Base-by-base conservation (phyloP, 495 filamentous ascomycete species). In the Durotheca rogersii region DNA sequence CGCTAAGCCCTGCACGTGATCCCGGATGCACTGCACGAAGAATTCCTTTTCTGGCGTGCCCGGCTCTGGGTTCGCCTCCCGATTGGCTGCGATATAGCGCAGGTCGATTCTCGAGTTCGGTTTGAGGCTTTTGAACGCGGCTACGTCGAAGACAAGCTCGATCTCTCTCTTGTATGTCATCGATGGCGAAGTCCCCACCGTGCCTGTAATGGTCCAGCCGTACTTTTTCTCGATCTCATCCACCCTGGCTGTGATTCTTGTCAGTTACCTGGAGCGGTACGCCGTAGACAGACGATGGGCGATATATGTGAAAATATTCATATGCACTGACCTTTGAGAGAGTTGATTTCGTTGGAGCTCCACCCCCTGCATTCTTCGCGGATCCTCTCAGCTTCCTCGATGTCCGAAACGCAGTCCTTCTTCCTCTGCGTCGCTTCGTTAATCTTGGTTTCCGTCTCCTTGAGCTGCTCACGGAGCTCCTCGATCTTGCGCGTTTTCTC, bases 281-380 rank as follows among this genome's bases (percentile, higher is more conserved):
- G 27, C 32, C 51, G 25, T 14, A 43, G 11, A 40, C 18, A 36
- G 23, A 31, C 5, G 7, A 16, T 14, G 40, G 41, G 1, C n/a
- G n/a, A n/a, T n/a, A n/a, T n/a, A n/a, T n/a, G n/a, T n/a, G n/a
- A n/a, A n/a, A 4, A 29, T 36, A 36, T 53, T 10, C 9, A 9
- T 21, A 41, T 11, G n/a, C n/a, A 57, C 76, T 60, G 70, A 89
- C 86, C 77, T 75, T 91, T 88, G 6, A 92, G 71, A 17, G 75
- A 74, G 41, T 68, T 74, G 44, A 97, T 85, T 64, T 97, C 93
- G 12, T 73, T 79, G 20, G 83, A 77, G 50, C 83, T 93, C 87
- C 90, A 96, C 15, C 93, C 90, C 12, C 90, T 81, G 65, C 86
- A 95, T 58, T 93, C 84, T 65, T 95, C 89, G 53, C 85, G 81